Percentiles rank a stretch among this genome's conserved stretches.
Evolutionary conservation across 176 grass and related monocot species (phyloP).

Genomic region (Avena insularis): DNA sequence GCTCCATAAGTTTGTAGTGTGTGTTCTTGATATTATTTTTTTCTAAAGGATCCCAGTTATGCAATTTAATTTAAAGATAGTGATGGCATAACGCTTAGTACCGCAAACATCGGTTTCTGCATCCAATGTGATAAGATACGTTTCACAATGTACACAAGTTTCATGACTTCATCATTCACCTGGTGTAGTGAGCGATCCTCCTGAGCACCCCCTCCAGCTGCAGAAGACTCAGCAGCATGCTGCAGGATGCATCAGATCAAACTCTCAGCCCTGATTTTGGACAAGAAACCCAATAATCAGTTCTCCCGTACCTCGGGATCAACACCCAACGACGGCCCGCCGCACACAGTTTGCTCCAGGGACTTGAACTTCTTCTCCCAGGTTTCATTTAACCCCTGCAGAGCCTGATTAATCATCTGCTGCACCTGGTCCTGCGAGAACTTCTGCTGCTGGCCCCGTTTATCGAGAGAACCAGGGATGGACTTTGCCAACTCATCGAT

Average conservation of each 20-base stretch:
- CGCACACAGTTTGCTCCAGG: constrained; percentile 36
- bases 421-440: constrained; percentile 42
- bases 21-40: not conserved
- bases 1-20: not conserved
- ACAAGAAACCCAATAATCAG: constrained; percentile 10
- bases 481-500: constrained; percentile 43
- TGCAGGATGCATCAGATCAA: constrained; percentile 40
- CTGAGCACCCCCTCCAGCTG: constrained; percentile 4
- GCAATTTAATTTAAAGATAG: not conserved
- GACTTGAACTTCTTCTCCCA: constrained; percentile 55
- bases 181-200: constrained; percentile 13
- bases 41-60: not conserved
- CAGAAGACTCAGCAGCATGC: constrained; percentile 37
- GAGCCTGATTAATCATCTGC: constrained; percentile 1
- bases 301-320: constrained; percentile 34
- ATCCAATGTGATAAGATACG: not conserved
- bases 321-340: constrained; percentile 8
- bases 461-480: constrained; percentile 14
- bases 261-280: not conserved
- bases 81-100: not conserved
- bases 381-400: constrained; percentile 32
- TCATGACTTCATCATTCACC: constrained; percentile 10
- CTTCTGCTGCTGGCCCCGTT: constrained; percentile 12
- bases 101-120: not conserved
- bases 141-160: not conserved